A percentile compares a stretch with the other conserved stretches of the same genome.
Evolutionary conservation across 202 grass and related monocot species (phyloP).

Genomic region (Elaeis oleifera): DNA sequence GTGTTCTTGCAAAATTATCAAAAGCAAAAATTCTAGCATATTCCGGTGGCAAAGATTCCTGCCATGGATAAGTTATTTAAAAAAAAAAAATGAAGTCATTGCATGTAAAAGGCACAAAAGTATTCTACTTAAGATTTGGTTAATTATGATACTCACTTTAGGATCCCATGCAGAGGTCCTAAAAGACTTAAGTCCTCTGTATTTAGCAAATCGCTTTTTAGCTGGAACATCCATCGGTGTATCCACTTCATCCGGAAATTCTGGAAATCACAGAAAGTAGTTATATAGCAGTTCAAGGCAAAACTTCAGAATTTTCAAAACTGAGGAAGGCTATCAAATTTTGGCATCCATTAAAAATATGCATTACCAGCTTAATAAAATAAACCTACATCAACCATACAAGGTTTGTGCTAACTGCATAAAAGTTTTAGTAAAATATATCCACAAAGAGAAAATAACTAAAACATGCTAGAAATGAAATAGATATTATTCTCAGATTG

Average conservation of each 20-base stretch:
- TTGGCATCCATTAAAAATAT: too few relatives aligned
- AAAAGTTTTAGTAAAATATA: too few relatives aligned
- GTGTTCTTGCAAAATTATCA: slow-evolving; percentile 75
- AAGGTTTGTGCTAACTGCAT: too few relatives aligned
- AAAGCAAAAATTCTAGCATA: slow-evolving; percentile 95
- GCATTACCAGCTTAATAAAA: too few relatives aligned
- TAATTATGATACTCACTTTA: slow-evolving; percentile 38
- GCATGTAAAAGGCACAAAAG: slow-evolving; percentile 5
- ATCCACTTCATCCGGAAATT: slow-evolving; percentile 98
- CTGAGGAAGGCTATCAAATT: too few relatives aligned
- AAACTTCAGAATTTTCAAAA: background rate
- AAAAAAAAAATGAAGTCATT: slow-evolving; percentile 8
- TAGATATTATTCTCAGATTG: too few relatives aligned
- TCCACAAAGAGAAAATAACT: too few relatives aligned
- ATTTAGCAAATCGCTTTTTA: slow-evolving; percentile 89
- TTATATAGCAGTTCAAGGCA: slow-evolving; percentile 7
- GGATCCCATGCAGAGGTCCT: slow-evolving; percentile 90
- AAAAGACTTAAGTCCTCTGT: slow-evolving; percentile 89
- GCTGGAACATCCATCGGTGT: slow-evolving; percentile 86
- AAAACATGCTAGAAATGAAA: too few relatives aligned
- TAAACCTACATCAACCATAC: too few relatives aligned
- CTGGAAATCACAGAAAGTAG: slow-evolving; percentile 36
- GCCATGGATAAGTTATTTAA: background rate
- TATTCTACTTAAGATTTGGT: slow-evolving; percentile 2
- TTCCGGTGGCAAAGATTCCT: slow-evolving; percentile 86